Base-by-base conservation (phyloP, 2,329 filamentous ascomycete species). In the Alternaria consortialis region DNA sequence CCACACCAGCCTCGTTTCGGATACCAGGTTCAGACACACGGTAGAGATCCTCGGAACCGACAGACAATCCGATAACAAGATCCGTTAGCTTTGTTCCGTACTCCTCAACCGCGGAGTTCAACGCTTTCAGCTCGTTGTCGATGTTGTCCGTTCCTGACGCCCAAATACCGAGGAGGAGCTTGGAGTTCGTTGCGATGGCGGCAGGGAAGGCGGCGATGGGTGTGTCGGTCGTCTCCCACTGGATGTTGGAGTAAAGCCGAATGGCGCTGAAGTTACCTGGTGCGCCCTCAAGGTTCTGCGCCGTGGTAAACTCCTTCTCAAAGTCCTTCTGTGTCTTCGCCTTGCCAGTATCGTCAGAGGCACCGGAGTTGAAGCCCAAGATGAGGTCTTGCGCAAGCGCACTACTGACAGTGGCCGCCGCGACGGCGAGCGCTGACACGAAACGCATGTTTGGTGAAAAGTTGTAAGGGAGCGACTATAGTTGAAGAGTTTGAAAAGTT, bases 171-270 rank as follows among this genome's bases (percentile, higher is more conserved):
- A 79, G 74, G 5, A 79, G 73, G 6, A 79, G 71, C 63, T 74
- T 77, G 15, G 76, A 74, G 51, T 75, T 73, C 1, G 75, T 77
- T 7, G 70, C 68, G 47, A 78, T 67, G 17, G 77, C 77, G 31
- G 77, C 76, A 2, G 73, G 67, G 61, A 79, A 74, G 7, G 77
- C 77, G 43, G 85, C 83, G 73, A 90, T 93, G 68, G 88, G 87
- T 17, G 84, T 84, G 78, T 84, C 87, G 63, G 85, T 78, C 5
- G 90, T 89, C 65, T 86, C 87, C 31, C 79, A 85, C 84, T 93
- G 90, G 53, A 90, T 83, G 84, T 87, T 92, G 70, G 90, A 92
- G 81, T 90, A 93, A 29, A 92, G 83, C 62, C 90, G 87, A 50
- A 88, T 89, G 60, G 86, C 88, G 71, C 81, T 90, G 83, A 91